Evolutionary conservation across 805 yeast genomes (phyloP).

Genomic region (Ogataea degrootiae): DNA sequence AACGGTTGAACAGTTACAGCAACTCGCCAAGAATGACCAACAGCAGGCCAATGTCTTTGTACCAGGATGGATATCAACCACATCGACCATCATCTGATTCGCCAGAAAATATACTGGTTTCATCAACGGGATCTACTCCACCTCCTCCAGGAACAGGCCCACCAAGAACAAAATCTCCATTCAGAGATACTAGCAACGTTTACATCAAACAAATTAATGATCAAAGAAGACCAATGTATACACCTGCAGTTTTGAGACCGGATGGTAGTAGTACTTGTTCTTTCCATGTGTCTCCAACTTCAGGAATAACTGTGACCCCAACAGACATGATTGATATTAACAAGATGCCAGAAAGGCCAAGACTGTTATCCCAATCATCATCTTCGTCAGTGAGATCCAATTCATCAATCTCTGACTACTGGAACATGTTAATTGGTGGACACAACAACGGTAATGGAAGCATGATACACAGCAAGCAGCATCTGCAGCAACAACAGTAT

Average conservation of each 20-base stretch:
- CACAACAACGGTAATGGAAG: not conserved
- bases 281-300: constrained; percentile 1
- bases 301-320: constrained; percentile 5
- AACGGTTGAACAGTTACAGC: constrained; percentile 20
- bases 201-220: constrained; percentile 67
- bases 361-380: constrained; percentile 13
- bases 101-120: constrained; percentile 1
- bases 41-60: constrained; percentile 9
- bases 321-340: constrained; percentile 11
- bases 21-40: constrained; percentile 8
- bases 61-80: constrained; percentile 6
- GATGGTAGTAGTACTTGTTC: constrained; percentile 9
- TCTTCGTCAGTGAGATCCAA: constrained; percentile 22
- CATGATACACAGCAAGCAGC: too few species aligned
- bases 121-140: constrained; percentile 2
- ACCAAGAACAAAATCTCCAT: constrained; percentile 24
- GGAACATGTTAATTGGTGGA: constrained; percentile 19
- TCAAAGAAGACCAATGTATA: constrained; percentile 80
- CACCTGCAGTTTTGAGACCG: constrained; percentile 79
- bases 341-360: constrained; percentile 16
- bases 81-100: not conserved
- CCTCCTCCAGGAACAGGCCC: constrained; percentile 22
- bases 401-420: constrained; percentile 24
- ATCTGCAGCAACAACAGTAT: not conserved
- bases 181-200: constrained; percentile 27